Evolutionary conservation across 345 rosid species (phyloP).

Genomic region (Bruguiera parviflora): DNA sequence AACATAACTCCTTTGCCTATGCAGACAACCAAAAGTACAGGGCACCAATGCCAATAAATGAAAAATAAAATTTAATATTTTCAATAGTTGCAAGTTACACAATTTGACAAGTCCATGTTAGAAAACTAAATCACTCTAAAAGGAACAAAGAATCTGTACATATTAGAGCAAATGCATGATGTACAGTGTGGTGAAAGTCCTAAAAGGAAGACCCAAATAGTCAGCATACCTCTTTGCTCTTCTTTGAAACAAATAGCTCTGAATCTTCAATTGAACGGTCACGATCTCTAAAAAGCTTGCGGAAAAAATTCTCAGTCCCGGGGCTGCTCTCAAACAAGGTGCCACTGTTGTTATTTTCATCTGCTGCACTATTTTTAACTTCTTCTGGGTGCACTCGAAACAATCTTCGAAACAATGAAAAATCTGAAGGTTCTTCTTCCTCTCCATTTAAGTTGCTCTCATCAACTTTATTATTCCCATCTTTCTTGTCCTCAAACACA

Average conservation of each 20-base stretch:
- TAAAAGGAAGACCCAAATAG: not conserved
- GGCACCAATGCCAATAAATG: not conserved
- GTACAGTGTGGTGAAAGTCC: not conserved
- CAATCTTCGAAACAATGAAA: slow-evolving; percentile 70
- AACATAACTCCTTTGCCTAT: not conserved
- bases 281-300: slow-evolving; percentile 92
- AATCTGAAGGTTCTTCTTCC: slow-evolving; percentile 84
- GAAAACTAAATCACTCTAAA: too few relatives aligned
- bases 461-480: slow-evolving; percentile 51
- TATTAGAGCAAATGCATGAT: not conserved
- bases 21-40: not conserved
- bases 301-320: slow-evolving; percentile 92
- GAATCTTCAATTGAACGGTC: slow-evolving; percentile 94
- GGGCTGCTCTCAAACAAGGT: slow-evolving; percentile 80
- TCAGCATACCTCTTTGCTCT: slow-evolving; percentile 64
- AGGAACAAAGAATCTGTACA: too few relatives aligned
- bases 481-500: slow-evolving; percentile 76
- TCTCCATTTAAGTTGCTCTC: slow-evolving; percentile 50
- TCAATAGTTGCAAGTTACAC: not conserved
- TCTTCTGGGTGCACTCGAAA: slow-evolving; percentile 98
- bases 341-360: slow-evolving; percentile 53
- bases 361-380: slow-evolving; percentile 42
- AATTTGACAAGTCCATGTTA: too few relatives aligned
- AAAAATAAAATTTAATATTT: too few relatives aligned
- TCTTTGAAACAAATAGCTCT: slow-evolving; percentile 75